phyloP scores from a whole-genome alignment of 208 protist species.

The Trypanosoma caninum region DNA sequence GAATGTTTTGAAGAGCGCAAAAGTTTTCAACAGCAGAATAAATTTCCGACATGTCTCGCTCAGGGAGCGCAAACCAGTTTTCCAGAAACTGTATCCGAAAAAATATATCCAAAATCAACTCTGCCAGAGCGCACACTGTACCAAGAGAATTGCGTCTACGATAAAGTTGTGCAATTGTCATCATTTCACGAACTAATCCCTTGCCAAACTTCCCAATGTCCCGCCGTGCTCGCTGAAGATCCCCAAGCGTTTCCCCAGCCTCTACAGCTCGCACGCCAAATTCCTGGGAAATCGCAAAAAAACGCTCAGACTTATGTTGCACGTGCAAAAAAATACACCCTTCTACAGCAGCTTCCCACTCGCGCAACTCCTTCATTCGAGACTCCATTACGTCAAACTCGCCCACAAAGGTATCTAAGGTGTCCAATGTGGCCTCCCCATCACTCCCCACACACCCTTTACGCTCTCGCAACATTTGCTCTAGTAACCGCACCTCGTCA shows the following conservation, averaged over 20 bases:
- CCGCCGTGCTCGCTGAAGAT: slow-evolving; percentile 33
- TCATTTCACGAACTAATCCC: slow-evolving; percentile 48
- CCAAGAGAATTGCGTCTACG: slow-evolving; percentile 56
- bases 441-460: neutral
- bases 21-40: slow-evolving; percentile 32
- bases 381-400: slow-evolving; percentile 74
- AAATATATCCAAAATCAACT: slow-evolving; percentile 28
- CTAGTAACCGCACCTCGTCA: slow-evolving; percentile 13
- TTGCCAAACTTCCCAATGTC: slow-evolving; percentile 38
- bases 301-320: slow-evolving; percentile 76
- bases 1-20: slow-evolving; percentile 6
- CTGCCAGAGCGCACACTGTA: slow-evolving; percentile 30
- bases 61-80: slow-evolving; percentile 82
- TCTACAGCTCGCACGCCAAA: slow-evolving; percentile 62
- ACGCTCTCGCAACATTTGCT: slow-evolving; percentile 2
- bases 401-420: slow-evolving; percentile 42
- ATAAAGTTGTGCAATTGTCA: slow-evolving; percentile 67
- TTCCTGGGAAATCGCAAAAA: slow-evolving; percentile 66
- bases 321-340: slow-evolving; percentile 79
- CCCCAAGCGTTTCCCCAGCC: slow-evolving; percentile 42
- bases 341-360: slow-evolving; percentile 73
- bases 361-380: slow-evolving; percentile 60
- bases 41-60: slow-evolving; percentile 78
- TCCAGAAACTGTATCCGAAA: slow-evolving; percentile 48
- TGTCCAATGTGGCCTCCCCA: slow-evolving; percentile 9